Evolutionary conservation across 352 stramenopile genomes (phyloP).

Genomic region (Phytophthora multivora): DNA sequence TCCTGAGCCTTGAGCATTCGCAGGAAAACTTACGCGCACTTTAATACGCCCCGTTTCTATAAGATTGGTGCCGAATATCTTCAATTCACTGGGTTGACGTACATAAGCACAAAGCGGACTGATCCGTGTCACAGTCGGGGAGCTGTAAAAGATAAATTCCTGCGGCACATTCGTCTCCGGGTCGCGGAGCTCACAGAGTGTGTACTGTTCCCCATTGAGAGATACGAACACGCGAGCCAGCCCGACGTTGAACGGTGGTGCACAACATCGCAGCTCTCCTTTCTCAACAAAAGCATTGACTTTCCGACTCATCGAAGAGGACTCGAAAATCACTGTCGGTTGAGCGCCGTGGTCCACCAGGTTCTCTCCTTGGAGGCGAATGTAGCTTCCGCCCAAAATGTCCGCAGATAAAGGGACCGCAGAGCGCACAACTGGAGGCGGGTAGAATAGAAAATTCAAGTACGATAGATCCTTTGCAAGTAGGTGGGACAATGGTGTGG

Average conservation of each 20-base stretch:
- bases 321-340: conserved; percentile 69
- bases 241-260: conserved; percentile 67
- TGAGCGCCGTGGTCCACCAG: conserved; percentile 69
- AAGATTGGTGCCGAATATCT: conserved; percentile 64
- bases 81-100: conserved; percentile 50
- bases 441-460: conserved; percentile 83
- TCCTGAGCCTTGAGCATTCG: conserved; percentile 18
- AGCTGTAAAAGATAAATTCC: conserved; percentile 82
- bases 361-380: conserved; percentile 63
- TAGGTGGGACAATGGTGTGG: conserved; percentile 12
- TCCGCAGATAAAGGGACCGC: conserved; percentile 70
- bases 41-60: conserved; percentile 83
- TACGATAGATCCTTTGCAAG: conserved; percentile 66
- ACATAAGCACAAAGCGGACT: conserved; percentile 67
- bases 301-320: conserved; percentile 51
- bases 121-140: conserved; percentile 51
- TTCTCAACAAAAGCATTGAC: conserved; percentile 73
- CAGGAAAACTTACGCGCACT: conserved; percentile 48
- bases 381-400: conserved; percentile 65
- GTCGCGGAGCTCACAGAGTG: conserved; percentile 64
- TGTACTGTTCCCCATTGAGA: conserved; percentile 81
- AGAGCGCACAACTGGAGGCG: conserved; percentile 46
- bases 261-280: conserved; percentile 66
- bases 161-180: conserved; percentile 42
- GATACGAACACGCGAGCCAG: conserved; percentile 63